Evolutionary conservation across 441 rosid genomes (phyloP).

Genomic region (Adansonia gregorii): DNA sequence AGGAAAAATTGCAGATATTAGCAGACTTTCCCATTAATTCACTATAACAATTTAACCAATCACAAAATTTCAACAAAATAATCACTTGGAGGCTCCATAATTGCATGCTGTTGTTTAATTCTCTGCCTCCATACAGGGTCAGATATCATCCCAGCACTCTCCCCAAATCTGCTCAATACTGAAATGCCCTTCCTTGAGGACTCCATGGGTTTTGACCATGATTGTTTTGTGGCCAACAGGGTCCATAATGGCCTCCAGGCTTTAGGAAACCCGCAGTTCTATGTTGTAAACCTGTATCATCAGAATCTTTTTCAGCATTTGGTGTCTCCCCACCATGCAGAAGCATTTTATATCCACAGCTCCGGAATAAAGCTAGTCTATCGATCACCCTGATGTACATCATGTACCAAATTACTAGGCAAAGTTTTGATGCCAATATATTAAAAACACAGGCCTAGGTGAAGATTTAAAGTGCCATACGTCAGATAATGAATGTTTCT

Average conservation of each 20-base stretch:
- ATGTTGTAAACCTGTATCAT: constrained; percentile 43
- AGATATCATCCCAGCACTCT: constrained; percentile 67
- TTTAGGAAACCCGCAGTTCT: constrained; percentile 29
- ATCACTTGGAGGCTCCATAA: constrained; percentile 60
- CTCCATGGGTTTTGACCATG: constrained; percentile 53
- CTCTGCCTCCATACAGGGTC: constrained; percentile 57
- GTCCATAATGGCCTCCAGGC: constrained; percentile 37
- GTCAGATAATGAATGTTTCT: constrained; percentile 34
- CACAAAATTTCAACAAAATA: constrained; percentile 22
- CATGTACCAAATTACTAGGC: constrained; percentile 27
- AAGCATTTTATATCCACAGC: constrained; percentile 90
- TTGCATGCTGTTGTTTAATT: constrained; percentile 68
- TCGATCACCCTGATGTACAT: constrained; percentile 57
- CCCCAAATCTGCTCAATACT: constrained; percentile 77
- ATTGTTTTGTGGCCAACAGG: constrained; percentile 33
- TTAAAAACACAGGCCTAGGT: background rate
- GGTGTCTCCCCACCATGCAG: constrained; percentile 85
- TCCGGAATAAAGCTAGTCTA: constrained; percentile 69
- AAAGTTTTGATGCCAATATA: constrained; percentile 12
- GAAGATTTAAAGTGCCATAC: constrained; percentile 18
- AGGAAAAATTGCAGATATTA: constrained; percentile 27
- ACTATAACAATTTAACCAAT: background rate
- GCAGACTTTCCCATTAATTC: constrained; percentile 14
- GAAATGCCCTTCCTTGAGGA: constrained; percentile 79
- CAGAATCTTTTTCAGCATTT: constrained; percentile 52